A percentile compares a stretch with the other conserved stretches of the same genome.
These are phyloP conservation scores for Suhomyces wounanorum DNA, from an alignment of 1,139 yeast species.

Conservation along the genomic window DNA sequence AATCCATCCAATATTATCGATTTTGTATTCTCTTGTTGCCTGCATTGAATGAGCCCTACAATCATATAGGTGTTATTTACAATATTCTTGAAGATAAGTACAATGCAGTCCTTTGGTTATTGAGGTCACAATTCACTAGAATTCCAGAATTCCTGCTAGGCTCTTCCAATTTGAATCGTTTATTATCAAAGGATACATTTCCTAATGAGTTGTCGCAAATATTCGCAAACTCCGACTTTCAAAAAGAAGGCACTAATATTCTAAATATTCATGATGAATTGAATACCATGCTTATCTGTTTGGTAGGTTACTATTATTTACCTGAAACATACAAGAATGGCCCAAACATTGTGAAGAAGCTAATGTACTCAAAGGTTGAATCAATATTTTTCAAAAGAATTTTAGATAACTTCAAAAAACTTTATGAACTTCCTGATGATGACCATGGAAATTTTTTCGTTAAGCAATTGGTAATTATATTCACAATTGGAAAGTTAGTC, in stretches of 20 bases:
- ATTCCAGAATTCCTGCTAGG: slow-evolving; percentile 48
- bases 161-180: slow-evolving; percentile 36
- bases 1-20: slow-evolving; percentile 51
- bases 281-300: slow-evolving; percentile 28
- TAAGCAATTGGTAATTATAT: slow-evolving; percentile 30
- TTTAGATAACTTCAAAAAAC: slow-evolving; percentile 8
- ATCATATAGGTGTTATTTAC: slow-evolving; percentile 63
- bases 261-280: slow-evolving; percentile 17
- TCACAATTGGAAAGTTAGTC: slow-evolving; percentile 23
- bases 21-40: slow-evolving; percentile 59
- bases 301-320: slow-evolving; percentile 32
- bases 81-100: slow-evolving; percentile 37
- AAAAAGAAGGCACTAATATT: not conserved
- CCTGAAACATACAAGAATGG: slow-evolving; percentile 32
- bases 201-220: slow-evolving; percentile 24
- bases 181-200: slow-evolving; percentile 37
- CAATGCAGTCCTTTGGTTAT: slow-evolving; percentile 48
- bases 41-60: slow-evolving; percentile 66
- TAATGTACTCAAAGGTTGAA: slow-evolving; percentile 30
- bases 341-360: slow-evolving; percentile 27
- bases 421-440: slow-evolving; percentile 10
- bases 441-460: slow-evolving; percentile 18
- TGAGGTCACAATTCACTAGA: slow-evolving; percentile 60
- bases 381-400: slow-evolving; percentile 24
- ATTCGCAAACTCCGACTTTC: slow-evolving; percentile 7